Percentiles rank a stretch among this genome's conserved stretches.
Evolutionary conservation across 805 yeast genomes (phyloP).

Genomic region (Candida endomychidarum): DNA sequence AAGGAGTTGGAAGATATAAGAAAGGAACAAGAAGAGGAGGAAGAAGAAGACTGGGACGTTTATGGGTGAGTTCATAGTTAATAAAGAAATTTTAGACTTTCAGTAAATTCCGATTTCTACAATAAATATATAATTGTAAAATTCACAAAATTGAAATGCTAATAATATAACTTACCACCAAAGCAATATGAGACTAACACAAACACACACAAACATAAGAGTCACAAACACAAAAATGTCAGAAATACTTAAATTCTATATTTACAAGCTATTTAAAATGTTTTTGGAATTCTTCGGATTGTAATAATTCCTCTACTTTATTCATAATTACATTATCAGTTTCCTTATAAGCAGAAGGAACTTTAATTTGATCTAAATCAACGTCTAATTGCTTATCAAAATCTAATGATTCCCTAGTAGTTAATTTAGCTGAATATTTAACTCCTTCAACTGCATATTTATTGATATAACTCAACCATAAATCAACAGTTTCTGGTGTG

Average conservation of each 20-base stretch:
- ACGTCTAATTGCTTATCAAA: constrained; percentile 28
- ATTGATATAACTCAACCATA: constrained; percentile 74
- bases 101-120: too few relatives aligned
- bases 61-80: too few relatives aligned
- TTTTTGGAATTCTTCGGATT: constrained; percentile 68
- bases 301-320: constrained; percentile 69
- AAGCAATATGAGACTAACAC: too few relatives aligned
- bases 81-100: constrained; percentile 4
- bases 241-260: constrained; percentile 2
- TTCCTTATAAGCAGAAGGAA: constrained; percentile 36
- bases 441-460: constrained; percentile 81
- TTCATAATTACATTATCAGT: constrained; percentile 51
- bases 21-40: constrained; percentile 52
- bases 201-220: too few relatives aligned
- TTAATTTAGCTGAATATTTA: constrained; percentile 71
- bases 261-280: constrained; percentile 32
- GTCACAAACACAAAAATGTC: too few relatives aligned
- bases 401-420: constrained; percentile 32
- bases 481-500: constrained; percentile 78
- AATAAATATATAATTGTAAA: too few relatives aligned
- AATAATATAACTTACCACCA: too few relatives aligned
- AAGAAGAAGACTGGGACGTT: constrained; percentile 75
- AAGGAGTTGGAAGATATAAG: constrained; percentile 35
- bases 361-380: constrained; percentile 24
- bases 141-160: too few relatives aligned